Conservation (phyloP, 148 eudicot genomes). For the Fallopia convolvulus region DNA sequence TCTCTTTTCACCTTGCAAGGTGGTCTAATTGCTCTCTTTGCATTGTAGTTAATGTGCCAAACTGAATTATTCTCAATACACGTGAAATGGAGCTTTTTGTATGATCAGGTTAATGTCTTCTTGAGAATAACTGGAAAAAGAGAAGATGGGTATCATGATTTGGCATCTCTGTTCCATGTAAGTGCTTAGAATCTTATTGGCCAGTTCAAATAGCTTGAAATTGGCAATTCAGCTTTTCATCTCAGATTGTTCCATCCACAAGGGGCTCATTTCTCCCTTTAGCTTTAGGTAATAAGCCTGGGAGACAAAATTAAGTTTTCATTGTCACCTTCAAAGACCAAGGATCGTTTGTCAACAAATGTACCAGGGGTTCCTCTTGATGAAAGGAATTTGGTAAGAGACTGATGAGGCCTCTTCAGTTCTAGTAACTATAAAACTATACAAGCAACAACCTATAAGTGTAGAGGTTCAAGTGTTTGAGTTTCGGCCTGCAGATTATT, state of each 20-base stretch:
- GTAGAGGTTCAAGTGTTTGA: slow-evolving; percentile 7
- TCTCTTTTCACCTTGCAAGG: slow-evolving; percentile 98
- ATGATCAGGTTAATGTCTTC: slow-evolving; percentile 81
- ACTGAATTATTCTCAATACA: neutral
- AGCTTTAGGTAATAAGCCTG: slow-evolving; percentile 68
- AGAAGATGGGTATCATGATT: slow-evolving; percentile 94
- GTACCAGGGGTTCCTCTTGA: slow-evolving; percentile 91
- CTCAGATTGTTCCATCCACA: neutral
- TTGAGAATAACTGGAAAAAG: slow-evolving; percentile 88
- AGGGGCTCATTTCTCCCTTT: neutral
- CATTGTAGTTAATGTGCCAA: neutral
- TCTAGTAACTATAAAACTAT: neutral
- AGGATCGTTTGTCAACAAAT: slow-evolving; percentile 81
- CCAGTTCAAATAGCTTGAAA: neutral
- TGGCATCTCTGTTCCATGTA: slow-evolving; percentile 98
- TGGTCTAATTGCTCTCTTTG: slow-evolving; percentile 11
- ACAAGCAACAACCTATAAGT: neutral
- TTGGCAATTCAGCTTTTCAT: neutral
- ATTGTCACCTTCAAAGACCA: slow-evolving; percentile 72
- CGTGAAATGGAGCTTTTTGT: slow-evolving; percentile 7
- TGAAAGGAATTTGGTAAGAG: slow-evolving; percentile 76
- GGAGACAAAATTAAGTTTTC: slow-evolving; percentile 95
- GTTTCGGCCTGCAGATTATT: slow-evolving; percentile 53
- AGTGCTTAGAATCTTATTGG: slow-evolving; percentile 18
- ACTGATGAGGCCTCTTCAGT: neutral